Conservation (phyloP, 192 early-diverging fungal species). For the Rhizophagus clarus region DNA sequence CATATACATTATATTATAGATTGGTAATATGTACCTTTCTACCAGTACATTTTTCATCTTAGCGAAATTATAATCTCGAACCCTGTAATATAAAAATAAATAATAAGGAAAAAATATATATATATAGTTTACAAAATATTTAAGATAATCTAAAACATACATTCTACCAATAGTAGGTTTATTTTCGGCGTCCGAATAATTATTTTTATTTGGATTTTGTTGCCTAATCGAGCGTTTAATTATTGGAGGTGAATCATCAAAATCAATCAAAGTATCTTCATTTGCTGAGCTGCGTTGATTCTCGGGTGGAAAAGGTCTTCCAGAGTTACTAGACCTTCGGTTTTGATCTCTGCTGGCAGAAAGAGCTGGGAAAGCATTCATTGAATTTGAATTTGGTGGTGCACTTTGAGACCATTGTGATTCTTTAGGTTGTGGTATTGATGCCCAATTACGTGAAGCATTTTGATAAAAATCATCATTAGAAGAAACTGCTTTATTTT, state of each 20-base stretch:
- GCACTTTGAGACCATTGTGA: not conserved
- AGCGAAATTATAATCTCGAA: constrained; percentile 40
- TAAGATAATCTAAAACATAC: not conserved
- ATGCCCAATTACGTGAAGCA: too few species aligned
- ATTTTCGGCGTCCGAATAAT: not conserved
- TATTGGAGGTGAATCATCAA: not conserved
- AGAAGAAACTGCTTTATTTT: not conserved
- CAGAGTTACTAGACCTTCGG: not conserved
- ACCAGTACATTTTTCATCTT: constrained; percentile 30
- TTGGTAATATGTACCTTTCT: constrained; percentile 32
- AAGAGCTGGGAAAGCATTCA: not conserved
- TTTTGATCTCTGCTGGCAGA: not conserved
- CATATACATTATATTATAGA: not conserved
- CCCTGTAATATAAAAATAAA: not conserved
- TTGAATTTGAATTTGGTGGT: not conserved
- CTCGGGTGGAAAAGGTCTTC: not conserved
- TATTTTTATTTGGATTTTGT: not conserved
- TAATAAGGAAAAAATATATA: constrained; percentile 2
- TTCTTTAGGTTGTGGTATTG: not conserved
- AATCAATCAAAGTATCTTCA: not conserved
- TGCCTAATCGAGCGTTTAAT: not conserved
- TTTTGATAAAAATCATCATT: not conserved
- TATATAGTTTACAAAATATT: not conserved
- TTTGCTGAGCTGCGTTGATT: not conserved
- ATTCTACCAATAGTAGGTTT: constrained; percentile 1